These are phyloP conservation scores for Immersiella caudata DNA, from an alignment of 495 filamentous ascomycete genomes.

Conservation along the genomic window DNA sequence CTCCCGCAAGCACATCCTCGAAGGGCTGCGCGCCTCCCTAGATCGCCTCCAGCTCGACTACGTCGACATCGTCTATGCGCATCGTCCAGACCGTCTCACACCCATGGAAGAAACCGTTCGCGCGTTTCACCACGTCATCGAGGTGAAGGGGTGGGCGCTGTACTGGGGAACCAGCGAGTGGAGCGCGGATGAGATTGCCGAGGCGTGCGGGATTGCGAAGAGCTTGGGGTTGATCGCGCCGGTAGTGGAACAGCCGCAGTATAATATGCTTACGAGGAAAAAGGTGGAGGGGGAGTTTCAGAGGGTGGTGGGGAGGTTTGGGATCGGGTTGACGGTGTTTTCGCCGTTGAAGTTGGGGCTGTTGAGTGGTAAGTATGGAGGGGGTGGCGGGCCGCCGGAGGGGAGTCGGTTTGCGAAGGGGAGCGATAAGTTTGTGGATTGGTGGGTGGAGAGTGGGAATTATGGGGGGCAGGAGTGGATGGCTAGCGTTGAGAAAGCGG, in stretches of 20 bases:
- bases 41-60: constrained; percentile 65
- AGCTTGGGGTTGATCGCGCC: constrained; percentile 59
- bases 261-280: constrained; percentile 59
- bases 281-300: constrained; percentile 66
- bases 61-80: constrained; percentile 75
- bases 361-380: constrained; percentile 78
- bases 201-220: constrained; percentile 58
- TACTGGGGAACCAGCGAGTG: constrained; percentile 71
- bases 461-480: constrained; percentile 27
- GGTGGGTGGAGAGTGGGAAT: constrained; percentile 24
- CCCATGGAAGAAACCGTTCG: constrained; percentile 79
- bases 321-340: constrained; percentile 68
- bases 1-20: constrained; percentile 73
- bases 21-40: constrained; percentile 63
- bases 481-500: constrained; percentile 42
- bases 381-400: constrained; percentile 51
- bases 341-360: constrained; percentile 68
- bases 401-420: constrained; percentile 52
- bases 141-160: constrained; percentile 63
- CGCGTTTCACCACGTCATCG: constrained; percentile 72
- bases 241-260: constrained; percentile 61
- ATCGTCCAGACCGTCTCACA: constrained; percentile 71
- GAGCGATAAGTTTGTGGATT: constrained; percentile 40
- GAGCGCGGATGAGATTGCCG: constrained; percentile 58
- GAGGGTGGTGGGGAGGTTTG: constrained; percentile 63